Evolutionary conservation across 208 protist genomes (phyloP).

Genomic region (Trichomonas gallinae): DNA sequence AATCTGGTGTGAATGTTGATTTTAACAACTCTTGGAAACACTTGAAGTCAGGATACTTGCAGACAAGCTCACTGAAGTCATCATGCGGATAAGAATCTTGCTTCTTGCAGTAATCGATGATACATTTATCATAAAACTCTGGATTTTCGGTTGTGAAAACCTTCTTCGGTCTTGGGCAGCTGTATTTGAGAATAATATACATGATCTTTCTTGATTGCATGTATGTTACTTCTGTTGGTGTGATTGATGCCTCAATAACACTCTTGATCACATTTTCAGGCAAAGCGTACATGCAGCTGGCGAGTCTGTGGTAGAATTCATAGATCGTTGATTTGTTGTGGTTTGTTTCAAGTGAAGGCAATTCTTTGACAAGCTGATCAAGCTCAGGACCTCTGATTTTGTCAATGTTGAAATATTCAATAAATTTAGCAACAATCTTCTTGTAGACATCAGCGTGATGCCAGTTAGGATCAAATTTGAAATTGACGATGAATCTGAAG

Average conservation of each 20-base stretch:
- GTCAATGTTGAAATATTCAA: no score
- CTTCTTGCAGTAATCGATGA: not conserved
- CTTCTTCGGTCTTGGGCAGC: not conserved
- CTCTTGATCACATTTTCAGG: not conserved
- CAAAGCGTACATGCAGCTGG: not conserved
- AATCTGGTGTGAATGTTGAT: not conserved
- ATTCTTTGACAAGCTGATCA: no score
- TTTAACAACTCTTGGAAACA: not conserved
- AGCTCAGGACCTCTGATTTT: no score
- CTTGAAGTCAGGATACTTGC: not conserved
- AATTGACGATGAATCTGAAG: no score
- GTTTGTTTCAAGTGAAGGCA: not conserved
- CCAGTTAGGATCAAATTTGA: no score
- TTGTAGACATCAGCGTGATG: no score
- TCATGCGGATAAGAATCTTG: not conserved
- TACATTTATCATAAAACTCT: not conserved
- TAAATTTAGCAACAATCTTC: no score
- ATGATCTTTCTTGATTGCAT: not conserved
- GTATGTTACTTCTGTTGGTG: not conserved
- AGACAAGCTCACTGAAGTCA: not conserved
- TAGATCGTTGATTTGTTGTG: not conserved
- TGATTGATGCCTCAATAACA: not conserved
- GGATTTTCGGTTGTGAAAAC: not conserved
- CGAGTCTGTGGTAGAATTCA: not conserved
- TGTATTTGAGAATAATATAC: not conserved